A percentile compares a stretch with the other conserved stretches of the same genome.
These are phyloP conservation scores for Camelina laxa DNA, from an alignment of 345 rosid species.

Conservation along the genomic window DNA sequence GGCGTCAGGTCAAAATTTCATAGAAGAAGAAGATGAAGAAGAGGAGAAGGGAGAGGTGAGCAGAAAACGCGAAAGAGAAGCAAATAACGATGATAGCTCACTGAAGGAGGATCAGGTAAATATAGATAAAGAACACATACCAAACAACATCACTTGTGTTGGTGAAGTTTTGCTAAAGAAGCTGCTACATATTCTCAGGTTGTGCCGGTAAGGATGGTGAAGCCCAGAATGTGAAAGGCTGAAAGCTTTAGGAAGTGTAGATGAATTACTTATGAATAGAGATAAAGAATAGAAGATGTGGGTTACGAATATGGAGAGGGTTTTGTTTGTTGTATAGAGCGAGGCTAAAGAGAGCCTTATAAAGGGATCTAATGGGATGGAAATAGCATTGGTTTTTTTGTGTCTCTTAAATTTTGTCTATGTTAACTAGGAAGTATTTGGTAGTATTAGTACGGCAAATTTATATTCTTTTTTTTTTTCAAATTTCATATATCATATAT, in stretches of 20 bases:
- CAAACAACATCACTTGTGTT: background rate
- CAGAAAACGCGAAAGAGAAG: constrained; percentile 40
- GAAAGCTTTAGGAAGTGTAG: constrained; percentile 38
- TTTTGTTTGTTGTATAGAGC: constrained; percentile 32
- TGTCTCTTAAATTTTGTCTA: constrained; percentile 26
- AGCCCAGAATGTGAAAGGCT: constrained; percentile 32
- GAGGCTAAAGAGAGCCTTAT: constrained; percentile 41
- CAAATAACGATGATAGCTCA: constrained; percentile 32
- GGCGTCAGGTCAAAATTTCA: constrained; percentile 80
- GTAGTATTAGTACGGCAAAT: background rate
- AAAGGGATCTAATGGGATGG: constrained; percentile 18
- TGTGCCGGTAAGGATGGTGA: constrained; percentile 36
- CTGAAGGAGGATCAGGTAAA: constrained; percentile 45
- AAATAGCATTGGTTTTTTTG: constrained; percentile 15
- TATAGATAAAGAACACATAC: constrained; percentile 7
- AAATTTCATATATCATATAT: background rate
- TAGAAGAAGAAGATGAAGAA: constrained; percentile 48
- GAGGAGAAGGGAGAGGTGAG: constrained; percentile 37
- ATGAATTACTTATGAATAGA: constrained; percentile 25
- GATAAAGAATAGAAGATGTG: constrained; percentile 16
- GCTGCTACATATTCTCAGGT: constrained; percentile 38
- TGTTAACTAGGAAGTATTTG: background rate
- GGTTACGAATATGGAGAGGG: constrained; percentile 8
- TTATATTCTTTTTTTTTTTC: background rate
- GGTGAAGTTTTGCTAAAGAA: constrained; percentile 26